Percentiles rank a stretch among this genome's conserved stretches.
Conservation (phyloP, 805 yeast genomes). For the Wickerhamiella allomyrinae region DNA sequence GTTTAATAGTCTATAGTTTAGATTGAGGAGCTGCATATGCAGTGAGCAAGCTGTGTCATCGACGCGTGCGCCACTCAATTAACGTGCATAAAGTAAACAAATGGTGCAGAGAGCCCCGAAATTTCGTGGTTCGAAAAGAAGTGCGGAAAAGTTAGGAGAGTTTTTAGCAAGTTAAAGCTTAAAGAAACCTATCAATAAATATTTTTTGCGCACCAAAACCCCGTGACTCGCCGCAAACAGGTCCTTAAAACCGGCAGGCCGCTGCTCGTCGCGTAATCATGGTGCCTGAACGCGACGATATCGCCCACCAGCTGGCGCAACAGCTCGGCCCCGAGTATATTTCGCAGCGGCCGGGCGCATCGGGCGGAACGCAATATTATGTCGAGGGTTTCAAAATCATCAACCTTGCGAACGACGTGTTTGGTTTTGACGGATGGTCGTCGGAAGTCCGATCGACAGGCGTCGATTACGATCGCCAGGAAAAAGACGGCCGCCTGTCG, state of each 20-base stretch:
- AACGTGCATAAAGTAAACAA: not conserved
- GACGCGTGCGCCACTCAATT: not conserved
- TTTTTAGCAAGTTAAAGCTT: no score
- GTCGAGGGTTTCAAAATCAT: conserved; percentile 65
- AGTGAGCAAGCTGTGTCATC: no score
- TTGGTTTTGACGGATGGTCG: conserved; percentile 70
- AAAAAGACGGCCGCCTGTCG: conserved; percentile 12
- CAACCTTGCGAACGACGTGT: conserved; percentile 56
- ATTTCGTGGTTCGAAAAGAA: no score
- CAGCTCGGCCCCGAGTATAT: conserved; percentile 26
- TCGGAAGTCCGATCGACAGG: conserved; percentile 43
- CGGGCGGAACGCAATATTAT: conserved; percentile 35
- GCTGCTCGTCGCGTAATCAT: not conserved
- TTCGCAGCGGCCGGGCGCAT: conserved; percentile 38
- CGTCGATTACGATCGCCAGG: conserved; percentile 36
- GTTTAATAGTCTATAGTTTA: no score
- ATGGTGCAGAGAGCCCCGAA: no score
- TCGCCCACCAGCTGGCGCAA: conserved; percentile 14
- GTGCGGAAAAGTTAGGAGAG: no score
- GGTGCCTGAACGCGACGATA: conserved; percentile 5
- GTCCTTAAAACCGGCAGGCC: no score
- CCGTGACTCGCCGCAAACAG: no score
- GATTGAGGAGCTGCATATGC: no score
- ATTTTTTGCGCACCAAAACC: no score
- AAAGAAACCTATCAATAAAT: no score